Evolutionary conservation across 805 yeast species (phyloP), one percentile per base, ranked within the genome.

Genomic region (Sugiyamaella floridensis): DNA sequence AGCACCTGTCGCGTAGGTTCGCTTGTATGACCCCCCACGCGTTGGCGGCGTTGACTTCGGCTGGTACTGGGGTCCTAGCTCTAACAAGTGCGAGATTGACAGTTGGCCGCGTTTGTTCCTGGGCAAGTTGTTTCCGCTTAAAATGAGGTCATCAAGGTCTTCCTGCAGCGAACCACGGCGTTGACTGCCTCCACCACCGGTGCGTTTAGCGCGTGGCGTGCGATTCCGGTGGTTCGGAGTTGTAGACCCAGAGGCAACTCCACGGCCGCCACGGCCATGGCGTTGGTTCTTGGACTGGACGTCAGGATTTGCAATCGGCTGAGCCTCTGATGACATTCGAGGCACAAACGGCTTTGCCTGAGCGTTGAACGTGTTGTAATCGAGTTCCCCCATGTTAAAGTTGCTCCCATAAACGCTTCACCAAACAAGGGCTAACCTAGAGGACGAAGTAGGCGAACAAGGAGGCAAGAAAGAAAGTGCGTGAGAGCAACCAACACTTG

Each of bases 21-120:
- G 50, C 28, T 43, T 43, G 22, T 26, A 12, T 8, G 28, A 10
- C 2, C 46, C 26, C 11, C 29, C 26, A 22, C 26, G 26, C 29
- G 46, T 19, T 40, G 26, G 18, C 34, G 32, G 37, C 32, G 32
- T 12, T 15, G 29, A 2, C 29, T 20, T 9, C 9, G 47, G 34
- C 41, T 19, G 40, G 16, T 45, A 20, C 16, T 43, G 43, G 4
- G 37, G 26, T 15, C 28, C 34, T 1, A 49, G n/a, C 43, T 54
- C 58, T 32, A 57, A 9, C 18, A 58, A 48, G 46, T 58, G 61
- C 14, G 61, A 54, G 14, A 58, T 56, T 2, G 57, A 54, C n/a
- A 56, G 50, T 41, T 54, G 49, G 34, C 61, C 61, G 14, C 61
- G 54, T 47, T 52, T 55, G 45, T 55, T 52, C 47, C 52, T 46